Evolutionary conservation across 306 rosid genomes (phyloP), one percentile per base, ranked within the genome.

Genomic region (Cotoneaster glaucophyllus): DNA sequence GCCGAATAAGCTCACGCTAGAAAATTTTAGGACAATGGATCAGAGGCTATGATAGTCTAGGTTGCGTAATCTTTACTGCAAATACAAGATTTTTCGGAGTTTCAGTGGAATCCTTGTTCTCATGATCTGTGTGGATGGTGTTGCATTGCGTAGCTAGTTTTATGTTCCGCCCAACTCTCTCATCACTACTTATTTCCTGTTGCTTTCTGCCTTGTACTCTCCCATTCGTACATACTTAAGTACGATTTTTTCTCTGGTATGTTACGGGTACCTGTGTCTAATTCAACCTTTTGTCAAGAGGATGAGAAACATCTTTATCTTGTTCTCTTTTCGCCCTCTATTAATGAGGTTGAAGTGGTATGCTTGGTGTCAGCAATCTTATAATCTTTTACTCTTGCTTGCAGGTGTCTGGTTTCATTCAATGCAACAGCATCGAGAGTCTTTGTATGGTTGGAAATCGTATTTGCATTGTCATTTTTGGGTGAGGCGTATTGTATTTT

Each of bases 381-480:
- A 12, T 21, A 53, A 53, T 72, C 66, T 53, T 66, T 69, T 21
- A 26, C 48, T 28, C 76, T 57, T 81, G 53, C 73, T 50, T 81
- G 63, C 75, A 57, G 81, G 77, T 31, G 69, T 44, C 29, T 69
- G 66, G 53, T 31, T 61, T 76, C 39, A 37, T 29, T 45, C 50
- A 17, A 56, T 59, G 41, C 61, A 53, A 62, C 67, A 29, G 5
- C 67, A 29, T 69, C 25, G 56, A 58, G 72, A 69, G 59, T 74
- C 69, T 81, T 28, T 68, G 13, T 70, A 59, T 12, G 70, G 28
- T 64, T 50, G 53, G 75, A 61, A 50, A 32, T 54, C 50, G 54
- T 71, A 58, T 74, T 58, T 73, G 74, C 65, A 25, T 63, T 64
- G 24, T 78, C 81, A 73, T 61, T 70, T 73, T 53, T 52, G 14